Percentiles rank a stretch among this genome's conserved stretches.
phyloP scores from a whole-genome alignment of 257 asterid species.

The Nyctanthes arbortristis region DNA sequence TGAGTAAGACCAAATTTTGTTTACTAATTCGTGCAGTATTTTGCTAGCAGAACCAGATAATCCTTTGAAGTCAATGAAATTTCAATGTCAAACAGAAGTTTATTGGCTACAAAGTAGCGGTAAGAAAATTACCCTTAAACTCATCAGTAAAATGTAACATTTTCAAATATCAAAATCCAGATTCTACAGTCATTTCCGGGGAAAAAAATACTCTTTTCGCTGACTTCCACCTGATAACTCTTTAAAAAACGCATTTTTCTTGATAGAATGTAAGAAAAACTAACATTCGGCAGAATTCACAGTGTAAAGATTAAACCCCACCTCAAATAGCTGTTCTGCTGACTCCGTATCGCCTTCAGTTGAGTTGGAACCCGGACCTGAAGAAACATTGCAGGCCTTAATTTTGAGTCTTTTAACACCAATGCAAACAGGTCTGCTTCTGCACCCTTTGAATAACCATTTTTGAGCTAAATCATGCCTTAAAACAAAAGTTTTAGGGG shows the following conservation, averaged over 20 bases:
- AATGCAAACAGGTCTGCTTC: slow-evolving; percentile 8
- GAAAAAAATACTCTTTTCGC: slow-evolving; percentile 5
- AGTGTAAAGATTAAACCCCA: slow-evolving; percentile 25
- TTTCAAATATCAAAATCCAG: neutral
- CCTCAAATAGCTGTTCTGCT: slow-evolving; percentile 62
- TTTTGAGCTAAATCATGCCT: slow-evolving; percentile 21
- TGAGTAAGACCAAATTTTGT: neutral
- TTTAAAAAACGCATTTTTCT: neutral
- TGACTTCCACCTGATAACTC: neutral
- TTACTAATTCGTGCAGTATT: neutral
- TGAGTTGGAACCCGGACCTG: slow-evolving; percentile 37
- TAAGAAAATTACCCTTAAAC: neutral
- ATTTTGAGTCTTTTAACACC: slow-evolving; percentile 29
- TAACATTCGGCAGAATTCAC: slow-evolving; percentile 2
- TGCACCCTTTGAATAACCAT: slow-evolving; percentile 25
- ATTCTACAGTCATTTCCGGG: neutral
- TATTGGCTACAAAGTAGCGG: neutral
- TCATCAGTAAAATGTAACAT: neutral
- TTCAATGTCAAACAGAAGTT: neutral
- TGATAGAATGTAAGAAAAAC: neutral
- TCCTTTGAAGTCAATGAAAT: neutral
- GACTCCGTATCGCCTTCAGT: slow-evolving; percentile 44
- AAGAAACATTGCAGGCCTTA: slow-evolving; percentile 39
- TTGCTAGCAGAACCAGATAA: slow-evolving; percentile 16
- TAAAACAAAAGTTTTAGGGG: slow-evolving; percentile 23